Evolutionary conservation across 225 moss, liverwort and hornwort species (phyloP).

Genomic region (Anthoceros angustus): DNA sequence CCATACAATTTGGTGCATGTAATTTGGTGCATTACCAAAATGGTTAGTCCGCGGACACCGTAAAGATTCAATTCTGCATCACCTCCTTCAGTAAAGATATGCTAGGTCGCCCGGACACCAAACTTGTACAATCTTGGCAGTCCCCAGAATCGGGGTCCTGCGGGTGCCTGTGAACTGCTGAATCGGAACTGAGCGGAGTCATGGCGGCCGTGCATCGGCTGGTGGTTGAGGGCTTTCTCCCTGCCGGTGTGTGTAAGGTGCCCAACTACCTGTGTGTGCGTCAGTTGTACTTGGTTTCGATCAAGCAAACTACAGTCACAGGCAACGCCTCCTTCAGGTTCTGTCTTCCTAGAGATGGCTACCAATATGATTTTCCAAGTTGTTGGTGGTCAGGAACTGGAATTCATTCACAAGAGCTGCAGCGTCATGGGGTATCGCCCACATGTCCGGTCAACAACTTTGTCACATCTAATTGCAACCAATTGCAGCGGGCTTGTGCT

Average conservation of each 20-base stretch:
- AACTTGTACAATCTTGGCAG: no score
- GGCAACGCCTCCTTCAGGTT: neutral
- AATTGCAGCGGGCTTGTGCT: slow-evolving; percentile 62
- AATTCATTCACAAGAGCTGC: slow-evolving; percentile 75
- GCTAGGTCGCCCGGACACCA: no score
- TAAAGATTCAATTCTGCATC: no score
- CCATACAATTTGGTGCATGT: no score
- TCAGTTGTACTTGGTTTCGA: neutral
- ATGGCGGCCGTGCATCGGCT: neutral
- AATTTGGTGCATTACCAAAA: no score
- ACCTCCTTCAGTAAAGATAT: no score
- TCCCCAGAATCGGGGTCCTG: no score
- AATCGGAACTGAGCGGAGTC: neutral
- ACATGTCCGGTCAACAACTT: slow-evolving; percentile 60
- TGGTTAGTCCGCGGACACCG: no score
- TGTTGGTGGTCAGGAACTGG: slow-evolving; percentile 39
- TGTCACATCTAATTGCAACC: slow-evolving; percentile 73
- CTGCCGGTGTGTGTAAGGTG: neutral
- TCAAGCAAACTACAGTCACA: neutral
- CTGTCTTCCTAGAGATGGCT: neutral
- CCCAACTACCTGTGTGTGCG: neutral
- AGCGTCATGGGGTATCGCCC: slow-evolving; percentile 82
- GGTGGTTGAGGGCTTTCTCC: neutral
- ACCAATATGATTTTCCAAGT: neutral
- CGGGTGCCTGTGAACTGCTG: no score